Evolutionary conservation across 2,329 filamentous ascomycete species (phyloP), one percentile per base, ranked within the genome.

Genomic region (Ramichloridium luteum): DNA sequence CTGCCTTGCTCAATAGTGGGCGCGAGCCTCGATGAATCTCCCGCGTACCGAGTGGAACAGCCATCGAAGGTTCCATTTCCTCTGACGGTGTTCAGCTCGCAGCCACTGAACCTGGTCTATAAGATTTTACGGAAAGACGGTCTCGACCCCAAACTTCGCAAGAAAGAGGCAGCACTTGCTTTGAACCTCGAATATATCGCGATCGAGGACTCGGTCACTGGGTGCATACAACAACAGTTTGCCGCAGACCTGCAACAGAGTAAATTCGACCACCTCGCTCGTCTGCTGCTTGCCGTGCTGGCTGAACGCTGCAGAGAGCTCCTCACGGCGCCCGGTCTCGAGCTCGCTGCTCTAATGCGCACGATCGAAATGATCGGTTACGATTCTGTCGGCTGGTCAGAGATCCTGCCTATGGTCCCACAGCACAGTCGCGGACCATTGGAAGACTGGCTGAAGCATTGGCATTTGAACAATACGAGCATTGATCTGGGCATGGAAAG

Each of bases 21-120:
- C 32, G 82, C 81, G 41, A 67, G 74, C 31, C 68, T 98, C 1
- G 57, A 78, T 9, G 72, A 70, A 4, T 86, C 82, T 0, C 72
- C 79, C 2, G 58, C 76, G 1, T 88, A 81, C 39, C 66, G 72
- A 10, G 71, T 80, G 0, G 60, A 71, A 12, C 77, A 74, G 55
- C 44, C 67, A 57, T 32, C 62, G 60, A 12, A 57, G 43, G 34
- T 56, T 28, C 43, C 59, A 42, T 35, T 55, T 39, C 43, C 54
- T 4, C 59, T 82, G 11, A 61, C 77, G 27, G 68, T 93, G 3
- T 93, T 88, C 46, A 73, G 79, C 0, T 79, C 79, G 41, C 83
- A 93, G 46, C 82, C 88, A 0, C 78, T 82, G 2, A 81, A 78
- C 10, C 57, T 93, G 6, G 61, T 88, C 0, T 93, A 92, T 60